These are phyloP conservation scores for Nicotiana tomentosiformis DNA, from an alignment of 257 asterid genomes.

Conservation along the genomic window DNA sequence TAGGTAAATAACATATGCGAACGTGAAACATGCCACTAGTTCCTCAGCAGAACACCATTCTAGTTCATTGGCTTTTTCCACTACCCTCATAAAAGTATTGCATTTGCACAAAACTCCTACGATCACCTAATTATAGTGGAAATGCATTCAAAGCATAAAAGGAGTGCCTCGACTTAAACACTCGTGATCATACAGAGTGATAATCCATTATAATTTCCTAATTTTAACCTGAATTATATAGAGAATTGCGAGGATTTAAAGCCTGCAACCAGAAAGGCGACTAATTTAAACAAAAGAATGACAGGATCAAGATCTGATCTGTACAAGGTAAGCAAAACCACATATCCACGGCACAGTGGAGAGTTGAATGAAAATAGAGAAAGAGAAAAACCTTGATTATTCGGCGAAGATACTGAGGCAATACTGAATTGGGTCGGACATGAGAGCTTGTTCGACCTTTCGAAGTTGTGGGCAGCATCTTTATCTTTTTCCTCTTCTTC, in stretches of 20 bases:
- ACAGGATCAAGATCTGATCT: constrained; percentile 9
- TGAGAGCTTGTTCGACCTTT: constrained; percentile 66
- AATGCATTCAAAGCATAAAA: neutral
- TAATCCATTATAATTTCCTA: neutral
- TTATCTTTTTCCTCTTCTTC: constrained; percentile 10
- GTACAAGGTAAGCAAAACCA: neutral
- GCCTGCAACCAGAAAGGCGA: neutral
- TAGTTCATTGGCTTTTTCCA: neutral
- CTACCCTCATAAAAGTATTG: neutral
- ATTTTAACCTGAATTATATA: neutral
- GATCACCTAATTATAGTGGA: neutral
- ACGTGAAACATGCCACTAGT: neutral
- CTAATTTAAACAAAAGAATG: neutral
- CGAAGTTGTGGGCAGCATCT: constrained; percentile 83
- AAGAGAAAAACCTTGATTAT: constrained; percentile 66
- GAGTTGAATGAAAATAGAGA: neutral
- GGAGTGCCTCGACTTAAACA: neutral
- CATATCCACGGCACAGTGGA: neutral
- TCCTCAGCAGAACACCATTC: neutral
- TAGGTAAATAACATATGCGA: neutral
- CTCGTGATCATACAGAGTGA: neutral
- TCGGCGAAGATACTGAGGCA: constrained; percentile 90
- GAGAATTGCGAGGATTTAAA: neutral
- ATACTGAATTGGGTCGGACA: constrained; percentile 56
- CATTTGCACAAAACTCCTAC: neutral